Conservation (phyloP, 2,329 filamentous ascomycete species). For the Bipolaris victoriae region DNA sequence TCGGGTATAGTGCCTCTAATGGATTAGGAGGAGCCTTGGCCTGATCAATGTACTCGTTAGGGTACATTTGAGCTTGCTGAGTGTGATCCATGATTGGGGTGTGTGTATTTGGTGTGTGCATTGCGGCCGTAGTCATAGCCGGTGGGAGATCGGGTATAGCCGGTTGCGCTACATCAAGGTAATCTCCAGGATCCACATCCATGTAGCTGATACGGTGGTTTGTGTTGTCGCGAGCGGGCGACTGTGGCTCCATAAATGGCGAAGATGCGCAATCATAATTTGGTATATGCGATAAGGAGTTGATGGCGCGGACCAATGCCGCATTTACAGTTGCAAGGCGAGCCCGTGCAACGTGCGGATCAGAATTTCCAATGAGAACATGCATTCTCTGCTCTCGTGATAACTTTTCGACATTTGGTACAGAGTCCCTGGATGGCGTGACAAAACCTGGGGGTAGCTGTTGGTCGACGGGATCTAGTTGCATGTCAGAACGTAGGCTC, state of each 20-base stretch:
- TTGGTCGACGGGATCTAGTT: conserved; percentile 36
- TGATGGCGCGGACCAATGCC: conserved; percentile 38
- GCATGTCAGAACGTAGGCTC: conserved; percentile 45
- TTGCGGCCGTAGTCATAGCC: conserved; percentile 23
- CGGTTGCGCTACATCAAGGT: conserved; percentile 36
- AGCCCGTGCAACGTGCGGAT: conserved; percentile 32
- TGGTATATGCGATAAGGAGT: conserved; percentile 20
- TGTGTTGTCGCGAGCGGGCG: conserved; percentile 32
- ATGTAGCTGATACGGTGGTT: conserved; percentile 47
- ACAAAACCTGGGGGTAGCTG: conserved; percentile 44
- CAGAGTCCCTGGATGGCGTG: conserved; percentile 44
- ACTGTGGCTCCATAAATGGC: conserved; percentile 33
- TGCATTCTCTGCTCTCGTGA: conserved; percentile 46
- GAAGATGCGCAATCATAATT: conserved; percentile 36
- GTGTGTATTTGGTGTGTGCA: conserved; percentile 28
- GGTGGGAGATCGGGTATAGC: conserved; percentile 37
- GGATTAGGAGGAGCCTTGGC: conserved; percentile 38
- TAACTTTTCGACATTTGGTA: conserved; percentile 40
- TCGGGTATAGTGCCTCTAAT: conserved; percentile 42
- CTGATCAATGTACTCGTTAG: conserved; percentile 38
- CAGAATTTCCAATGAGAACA: conserved; percentile 43
- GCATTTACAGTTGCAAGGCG: conserved; percentile 42
- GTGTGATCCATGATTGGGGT: conserved; percentile 29
- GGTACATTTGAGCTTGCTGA: conserved; percentile 27
- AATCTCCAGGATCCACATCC: conserved; percentile 45